These are phyloP conservation scores for Aaosphaeria arxii DNA, from an alignment of 2,329 filamentous ascomycete genomes.

Conservation along the genomic window DNA sequence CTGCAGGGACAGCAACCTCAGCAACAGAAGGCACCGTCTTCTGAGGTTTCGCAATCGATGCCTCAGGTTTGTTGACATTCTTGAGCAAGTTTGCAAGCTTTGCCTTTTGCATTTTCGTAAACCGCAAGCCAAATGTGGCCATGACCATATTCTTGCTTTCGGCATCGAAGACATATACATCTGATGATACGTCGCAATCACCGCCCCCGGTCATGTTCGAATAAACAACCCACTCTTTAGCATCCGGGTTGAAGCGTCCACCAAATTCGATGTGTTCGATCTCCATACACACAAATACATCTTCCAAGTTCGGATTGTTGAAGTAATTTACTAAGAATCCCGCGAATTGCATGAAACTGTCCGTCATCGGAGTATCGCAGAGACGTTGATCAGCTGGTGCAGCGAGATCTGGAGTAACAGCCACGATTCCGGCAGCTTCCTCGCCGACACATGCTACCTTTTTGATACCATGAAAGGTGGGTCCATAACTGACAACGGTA, in stretches of 20 bases:
- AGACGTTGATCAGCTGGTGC: slow-evolving; percentile 1
- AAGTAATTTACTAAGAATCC: slow-evolving; percentile 39
- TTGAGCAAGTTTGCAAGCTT: slow-evolving; percentile 3
- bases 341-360: slow-evolving; percentile 36
- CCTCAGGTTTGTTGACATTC: not conserved
- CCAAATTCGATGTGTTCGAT: slow-evolving; percentile 15
- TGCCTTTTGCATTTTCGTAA: slow-evolving; percentile 4
- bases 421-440: slow-evolving; percentile 11
- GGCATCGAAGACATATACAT: slow-evolving; percentile 9
- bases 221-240: slow-evolving; percentile 10
- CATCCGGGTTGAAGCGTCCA: slow-evolving; percentile 7
- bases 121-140: slow-evolving; percentile 5
- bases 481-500: slow-evolving; percentile 34
- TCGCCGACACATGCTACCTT: not conserved
- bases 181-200: slow-evolving; percentile 3
- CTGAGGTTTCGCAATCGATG: not conserved
- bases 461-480: slow-evolving; percentile 28
- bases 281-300: slow-evolving; percentile 19
- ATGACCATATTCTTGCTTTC: slow-evolving; percentile 8
- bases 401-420: not conserved
- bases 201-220: slow-evolving; percentile 4
- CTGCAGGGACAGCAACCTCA: too few relatives aligned
- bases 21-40: not conserved
- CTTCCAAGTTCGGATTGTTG: slow-evolving; percentile 9
- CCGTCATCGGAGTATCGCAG: slow-evolving; percentile 10